phyloP scores from a whole-genome alignment of 192 early-diverging fungal species.

The Lunasporangiospora selenospora region DNA sequence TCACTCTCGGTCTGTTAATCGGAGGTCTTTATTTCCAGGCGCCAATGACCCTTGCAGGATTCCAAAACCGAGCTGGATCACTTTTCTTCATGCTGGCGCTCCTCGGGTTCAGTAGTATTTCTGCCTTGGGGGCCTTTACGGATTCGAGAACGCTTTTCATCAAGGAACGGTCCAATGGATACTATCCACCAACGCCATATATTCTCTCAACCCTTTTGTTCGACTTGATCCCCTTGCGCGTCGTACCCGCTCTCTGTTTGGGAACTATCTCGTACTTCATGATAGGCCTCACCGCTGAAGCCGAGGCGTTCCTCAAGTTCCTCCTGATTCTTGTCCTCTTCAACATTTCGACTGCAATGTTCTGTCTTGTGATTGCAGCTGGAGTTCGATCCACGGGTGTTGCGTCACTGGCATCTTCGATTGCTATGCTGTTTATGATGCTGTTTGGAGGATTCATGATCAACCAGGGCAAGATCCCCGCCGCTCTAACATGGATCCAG shows the following conservation, averaged over 20 bases:
- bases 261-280: conserved; percentile 72
- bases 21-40: conserved; percentile 72
- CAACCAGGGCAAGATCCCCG: conserved; percentile 72
- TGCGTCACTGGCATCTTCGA: conserved; percentile 65
- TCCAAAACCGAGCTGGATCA: conserved; percentile 77
- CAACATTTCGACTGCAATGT: conserved; percentile 62
- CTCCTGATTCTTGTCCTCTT: conserved; percentile 69
- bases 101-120: conserved; percentile 71
- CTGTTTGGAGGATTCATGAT: conserved; percentile 78
- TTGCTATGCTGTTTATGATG: conserved; percentile 80
- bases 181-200: conserved; percentile 53
- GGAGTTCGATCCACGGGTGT: conserved; percentile 64
- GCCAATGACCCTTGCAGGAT: conserved; percentile 63
- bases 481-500: conserved; percentile 68
- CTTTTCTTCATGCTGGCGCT: conserved; percentile 74
- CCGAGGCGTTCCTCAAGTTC: conserved; percentile 63
- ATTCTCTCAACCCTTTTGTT: conserved; percentile 71
- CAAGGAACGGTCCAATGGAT: conserved; percentile 58
- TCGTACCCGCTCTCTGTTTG: conserved; percentile 70
- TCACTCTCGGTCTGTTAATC: conserved; percentile 65
- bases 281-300: conserved; percentile 63
- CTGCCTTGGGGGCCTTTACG: conserved; percentile 65
- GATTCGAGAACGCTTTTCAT: conserved; percentile 52
- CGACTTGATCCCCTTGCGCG: conserved; percentile 72
- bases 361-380: conserved; percentile 64